Conservation (phyloP, 2,329 filamentous ascomycete species). For the Colletotrichum caudatum region DNA sequence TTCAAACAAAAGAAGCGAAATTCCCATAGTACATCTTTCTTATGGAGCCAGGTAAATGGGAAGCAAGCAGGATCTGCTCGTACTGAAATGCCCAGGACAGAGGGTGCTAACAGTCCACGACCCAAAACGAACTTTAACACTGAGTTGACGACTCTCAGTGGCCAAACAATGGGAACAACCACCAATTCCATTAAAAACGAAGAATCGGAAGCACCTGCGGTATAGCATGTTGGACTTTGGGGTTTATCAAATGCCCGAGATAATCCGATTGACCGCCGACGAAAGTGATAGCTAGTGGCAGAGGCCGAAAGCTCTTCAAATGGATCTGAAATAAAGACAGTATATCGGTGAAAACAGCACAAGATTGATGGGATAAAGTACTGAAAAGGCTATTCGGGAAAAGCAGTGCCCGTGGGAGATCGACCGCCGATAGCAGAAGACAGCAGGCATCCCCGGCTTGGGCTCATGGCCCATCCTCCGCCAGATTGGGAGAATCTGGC, state of each 20-base stretch:
- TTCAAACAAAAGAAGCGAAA: background rate
- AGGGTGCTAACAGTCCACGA: background rate
- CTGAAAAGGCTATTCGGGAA: constrained; percentile 32
- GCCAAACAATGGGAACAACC: constrained; percentile 9
- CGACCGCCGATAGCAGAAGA: background rate
- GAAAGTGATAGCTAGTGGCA: constrained; percentile 32
- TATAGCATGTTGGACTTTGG: background rate
- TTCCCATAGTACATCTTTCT: constrained; percentile 6
- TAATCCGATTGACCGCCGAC: constrained; percentile 34
- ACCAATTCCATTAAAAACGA: background rate
- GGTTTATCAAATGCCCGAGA: constrained; percentile 6
- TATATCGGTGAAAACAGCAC: constrained; percentile 11
- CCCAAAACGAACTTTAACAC: constrained; percentile 20
- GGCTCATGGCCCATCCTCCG: constrained; percentile 3
- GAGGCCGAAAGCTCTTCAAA: background rate
- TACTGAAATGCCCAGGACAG: background rate
- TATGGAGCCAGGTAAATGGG: constrained; percentile 28
- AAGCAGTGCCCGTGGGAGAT: background rate
- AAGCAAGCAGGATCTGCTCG: constrained; percentile 13
- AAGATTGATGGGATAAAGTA: constrained; percentile 22
- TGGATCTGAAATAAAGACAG: background rate
- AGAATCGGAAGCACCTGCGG: background rate
- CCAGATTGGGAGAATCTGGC: constrained; percentile 12
- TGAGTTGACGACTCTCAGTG: constrained; percentile 27
- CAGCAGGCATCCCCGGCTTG: background rate